Evolutionary conservation across 768 basidiomycete species (phyloP), one percentile per base, ranked within the genome.

Genomic region (Flagelloscypha sp.): DNA sequence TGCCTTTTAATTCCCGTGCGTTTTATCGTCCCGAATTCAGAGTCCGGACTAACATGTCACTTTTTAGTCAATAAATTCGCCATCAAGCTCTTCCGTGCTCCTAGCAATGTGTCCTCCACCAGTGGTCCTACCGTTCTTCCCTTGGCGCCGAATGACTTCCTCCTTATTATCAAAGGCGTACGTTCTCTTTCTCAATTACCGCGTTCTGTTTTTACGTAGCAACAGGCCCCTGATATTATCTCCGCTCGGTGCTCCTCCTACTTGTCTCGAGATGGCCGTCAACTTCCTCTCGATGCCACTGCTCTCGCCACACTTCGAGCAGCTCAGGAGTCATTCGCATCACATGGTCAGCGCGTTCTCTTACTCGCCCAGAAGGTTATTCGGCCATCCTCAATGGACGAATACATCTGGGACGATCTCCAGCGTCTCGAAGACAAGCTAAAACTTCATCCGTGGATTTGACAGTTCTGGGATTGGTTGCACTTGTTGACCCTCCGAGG

Each of bases 321-420:
- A 1, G 45, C 60, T 3, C 71, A 72, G 45, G 71, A 71, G 37
- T 49, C 52, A 13, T 73, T 67, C 63, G 72, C 76, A 3, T 48
- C 59, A 8, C 58, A 63, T 36, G 77, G 78, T 2, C 73, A 74
- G 45, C 65, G 78, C n/a, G 76, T 81, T n/a, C 58, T 81, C 9
- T 56, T 76, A 1, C 62, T 79, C 12, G 72, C 75, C 18, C 62
- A 69, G 30, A 62, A 65, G 10, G 40, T 66, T 10, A 43, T 76
- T 13, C 41, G 52, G 2, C 54, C 48, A 7, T 50, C 52, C 12
- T 48, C 48, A 7, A 25, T 67, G 1, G 50, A 59, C 17, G 58
- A 62, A 36, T 43, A 50, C 3, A 30, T 50, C 3, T 48, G 40
- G 10, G 38, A 44, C 27, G 46, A 61, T 30, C 40, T 48, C 8